Conservation (phyloP, 2,329 filamentous ascomycete genomes). For the Diplodia sapinea region DNA sequence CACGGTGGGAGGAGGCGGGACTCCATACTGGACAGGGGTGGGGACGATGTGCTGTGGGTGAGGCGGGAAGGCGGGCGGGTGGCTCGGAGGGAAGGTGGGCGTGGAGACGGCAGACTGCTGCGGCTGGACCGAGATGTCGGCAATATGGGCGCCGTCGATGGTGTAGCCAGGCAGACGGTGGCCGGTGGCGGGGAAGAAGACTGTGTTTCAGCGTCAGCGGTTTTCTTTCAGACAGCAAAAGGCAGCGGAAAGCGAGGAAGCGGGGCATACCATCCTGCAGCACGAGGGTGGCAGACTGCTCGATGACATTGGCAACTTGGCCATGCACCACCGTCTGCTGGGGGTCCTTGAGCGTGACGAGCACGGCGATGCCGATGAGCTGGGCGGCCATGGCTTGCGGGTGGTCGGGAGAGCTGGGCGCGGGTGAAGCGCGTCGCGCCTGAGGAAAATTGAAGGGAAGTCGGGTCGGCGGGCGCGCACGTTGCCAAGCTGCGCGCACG, state of each 20-base stretch:
- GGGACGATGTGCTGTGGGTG: conserved; percentile 27
- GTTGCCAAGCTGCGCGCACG: conserved; percentile 1
- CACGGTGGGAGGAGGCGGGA: conserved; percentile 28
- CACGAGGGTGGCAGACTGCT: conserved; percentile 65
- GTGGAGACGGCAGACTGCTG: conserved; percentile 36
- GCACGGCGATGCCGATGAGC: conserved; percentile 78
- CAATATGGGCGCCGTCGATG: conserved; percentile 64
- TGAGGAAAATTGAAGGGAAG: neutral
- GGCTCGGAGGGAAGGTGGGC: conserved; percentile 28
- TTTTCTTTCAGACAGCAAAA: neutral
- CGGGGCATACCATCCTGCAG: conserved; percentile 71
- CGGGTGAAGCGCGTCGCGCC: neutral
- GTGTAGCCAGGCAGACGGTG: conserved; percentile 60
- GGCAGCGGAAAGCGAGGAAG: neutral
- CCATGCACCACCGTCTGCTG: conserved; percentile 70
- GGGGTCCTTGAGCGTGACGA: conserved; percentile 72
- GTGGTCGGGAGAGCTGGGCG: neutral
- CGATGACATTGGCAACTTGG: conserved; percentile 71
- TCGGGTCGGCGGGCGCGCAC: conserved; percentile 6
- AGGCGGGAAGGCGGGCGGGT: conserved; percentile 29
- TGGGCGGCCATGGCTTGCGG: conserved; percentile 61
- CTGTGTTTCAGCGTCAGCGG: conserved; percentile 39
- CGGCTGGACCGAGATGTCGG: conserved; percentile 62
- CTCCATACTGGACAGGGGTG: conserved; percentile 37
- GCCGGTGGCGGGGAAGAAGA: conserved; percentile 61